These are phyloP conservation scores for Hanseniaspora taiwanica DNA, from an alignment of 805 yeast species.

Conservation along the genomic window DNA sequence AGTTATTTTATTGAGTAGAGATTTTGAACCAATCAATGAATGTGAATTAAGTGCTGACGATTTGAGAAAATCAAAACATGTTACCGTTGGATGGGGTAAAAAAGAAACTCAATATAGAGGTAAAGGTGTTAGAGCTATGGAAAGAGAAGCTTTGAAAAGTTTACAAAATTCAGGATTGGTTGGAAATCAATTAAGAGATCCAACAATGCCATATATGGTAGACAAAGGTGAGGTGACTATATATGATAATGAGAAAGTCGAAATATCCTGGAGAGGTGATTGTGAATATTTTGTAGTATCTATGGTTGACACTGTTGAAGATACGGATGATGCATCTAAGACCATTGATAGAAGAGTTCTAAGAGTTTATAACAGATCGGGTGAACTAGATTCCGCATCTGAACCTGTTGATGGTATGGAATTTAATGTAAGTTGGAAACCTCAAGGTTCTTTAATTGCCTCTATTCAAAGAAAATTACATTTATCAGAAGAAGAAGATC, in stretches of 20 bases:
- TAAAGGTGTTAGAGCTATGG: constrained; percentile 71
- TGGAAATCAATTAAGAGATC: constrained; percentile 65
- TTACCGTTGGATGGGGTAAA: constrained; percentile 97
- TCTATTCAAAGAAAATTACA: constrained; percentile 50
- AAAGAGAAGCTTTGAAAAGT: constrained; percentile 42
- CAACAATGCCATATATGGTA: constrained; percentile 64
- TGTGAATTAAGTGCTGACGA: constrained; percentile 45
- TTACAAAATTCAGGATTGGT: constrained; percentile 47
- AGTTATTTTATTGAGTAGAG: constrained; percentile 54
- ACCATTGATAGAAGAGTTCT: constrained; percentile 52
- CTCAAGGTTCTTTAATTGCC: constrained; percentile 80
- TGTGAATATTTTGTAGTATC: constrained; percentile 69
- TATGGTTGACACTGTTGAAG: constrained; percentile 39
- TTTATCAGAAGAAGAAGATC: constrained; percentile 32
- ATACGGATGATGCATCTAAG: constrained; percentile 25
- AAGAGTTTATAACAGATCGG: constrained; percentile 72
- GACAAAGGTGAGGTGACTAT: constrained; percentile 54
- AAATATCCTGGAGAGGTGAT: constrained; percentile 91
- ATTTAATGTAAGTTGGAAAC: constrained; percentile 70
- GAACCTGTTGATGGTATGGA: constrained; percentile 84
- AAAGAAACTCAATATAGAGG: constrained; percentile 95
- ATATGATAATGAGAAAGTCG: constrained; percentile 33
- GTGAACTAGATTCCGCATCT: constrained; percentile 64
- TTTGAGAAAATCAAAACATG: constrained; percentile 60
- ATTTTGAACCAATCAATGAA: constrained; percentile 71